A percentile compares a stretch with the other conserved stretches of the same genome.
These are phyloP conservation scores for Xylariaceae sp. DNA, from an alignment of 2,329 filamentous ascomycete species.

Conservation along the genomic window DNA sequence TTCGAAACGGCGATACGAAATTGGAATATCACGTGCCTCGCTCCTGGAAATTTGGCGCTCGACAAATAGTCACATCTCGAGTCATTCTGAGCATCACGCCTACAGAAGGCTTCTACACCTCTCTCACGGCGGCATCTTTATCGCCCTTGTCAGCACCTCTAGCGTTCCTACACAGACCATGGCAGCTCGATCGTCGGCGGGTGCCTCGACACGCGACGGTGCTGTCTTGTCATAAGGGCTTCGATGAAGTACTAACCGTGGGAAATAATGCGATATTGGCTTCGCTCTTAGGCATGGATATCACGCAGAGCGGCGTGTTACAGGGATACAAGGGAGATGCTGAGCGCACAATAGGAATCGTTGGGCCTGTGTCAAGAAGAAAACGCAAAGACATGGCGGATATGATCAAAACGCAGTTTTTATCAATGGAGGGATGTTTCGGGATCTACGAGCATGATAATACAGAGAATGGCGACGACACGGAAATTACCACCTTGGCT, in stretches of 20 bases:
- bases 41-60: background rate
- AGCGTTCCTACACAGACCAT: conserved; percentile 19
- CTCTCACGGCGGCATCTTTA: conserved; percentile 4
- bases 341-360: conserved; percentile 15
- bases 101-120: conserved; percentile 16
- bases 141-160: conserved; percentile 2
- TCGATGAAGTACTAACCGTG: conserved; percentile 19
- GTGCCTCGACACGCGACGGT: conserved; percentile 13
- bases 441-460: background rate
- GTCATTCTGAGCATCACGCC: conserved; percentile 19
- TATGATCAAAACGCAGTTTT: conserved; percentile 5
- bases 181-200: conserved; percentile 12
- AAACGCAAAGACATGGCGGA: background rate
- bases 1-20: background rate
- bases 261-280: conserved; percentile 17
- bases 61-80: background rate
- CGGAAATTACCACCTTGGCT: conserved; percentile 5
- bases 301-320: conserved; percentile 2
- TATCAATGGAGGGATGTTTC: conserved; percentile 3
- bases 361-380: conserved; percentile 5
- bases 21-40: background rate
- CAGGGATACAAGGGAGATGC: conserved; percentile 18
- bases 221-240: conserved; percentile 17
- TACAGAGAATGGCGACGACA: background rate
- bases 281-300: conserved; percentile 5